Evolutionary conservation across 129 eudicot species (phyloP).

Genomic region (Tagetes patula): DNA sequence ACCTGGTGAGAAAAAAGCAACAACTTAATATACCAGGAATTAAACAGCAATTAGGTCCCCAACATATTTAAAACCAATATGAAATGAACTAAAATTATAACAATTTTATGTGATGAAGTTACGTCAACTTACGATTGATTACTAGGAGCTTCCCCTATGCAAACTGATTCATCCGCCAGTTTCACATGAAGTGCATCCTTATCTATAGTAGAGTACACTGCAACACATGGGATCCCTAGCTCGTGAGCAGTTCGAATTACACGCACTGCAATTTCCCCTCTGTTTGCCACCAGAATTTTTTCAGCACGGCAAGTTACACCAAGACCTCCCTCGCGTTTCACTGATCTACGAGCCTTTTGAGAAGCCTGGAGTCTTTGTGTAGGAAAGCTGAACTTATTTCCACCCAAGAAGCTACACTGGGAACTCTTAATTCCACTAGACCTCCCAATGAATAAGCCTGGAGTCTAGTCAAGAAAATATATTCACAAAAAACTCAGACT

Average conservation of each 20-base stretch:
- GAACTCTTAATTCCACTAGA: constrained; percentile 64
- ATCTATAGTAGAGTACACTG: constrained; percentile 95
- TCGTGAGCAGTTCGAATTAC: constrained; percentile 98
- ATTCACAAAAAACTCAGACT: not conserved
- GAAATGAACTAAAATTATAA: not conserved
- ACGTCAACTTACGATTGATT: constrained; percentile 79
- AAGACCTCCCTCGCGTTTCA: constrained; percentile 66
- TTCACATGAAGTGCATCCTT: constrained; percentile 99
- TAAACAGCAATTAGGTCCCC: not conserved
- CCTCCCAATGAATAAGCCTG: constrained; percentile 64
- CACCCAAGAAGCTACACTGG: constrained; percentile 65
- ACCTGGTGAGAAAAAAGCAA: constrained; percentile 43
- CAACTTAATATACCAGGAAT: not conserved
- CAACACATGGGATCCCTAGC: constrained; percentile 97
- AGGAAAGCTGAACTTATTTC: constrained; percentile 66
- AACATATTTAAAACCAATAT: not conserved
- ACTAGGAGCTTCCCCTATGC: constrained; percentile 99
- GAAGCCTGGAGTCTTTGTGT: constrained; percentile 49
- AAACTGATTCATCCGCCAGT: constrained; percentile 94
- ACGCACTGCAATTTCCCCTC: constrained; percentile 98
- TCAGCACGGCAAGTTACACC: constrained; percentile 56
- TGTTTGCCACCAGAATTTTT: constrained; percentile 90
- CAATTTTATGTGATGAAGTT: not conserved
- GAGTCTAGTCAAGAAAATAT: constrained; percentile 15
- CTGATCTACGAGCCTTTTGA: constrained; percentile 43